Conservation (phyloP, 2,329 filamentous ascomycete species). For the Graphilbum fragrans region DNA sequence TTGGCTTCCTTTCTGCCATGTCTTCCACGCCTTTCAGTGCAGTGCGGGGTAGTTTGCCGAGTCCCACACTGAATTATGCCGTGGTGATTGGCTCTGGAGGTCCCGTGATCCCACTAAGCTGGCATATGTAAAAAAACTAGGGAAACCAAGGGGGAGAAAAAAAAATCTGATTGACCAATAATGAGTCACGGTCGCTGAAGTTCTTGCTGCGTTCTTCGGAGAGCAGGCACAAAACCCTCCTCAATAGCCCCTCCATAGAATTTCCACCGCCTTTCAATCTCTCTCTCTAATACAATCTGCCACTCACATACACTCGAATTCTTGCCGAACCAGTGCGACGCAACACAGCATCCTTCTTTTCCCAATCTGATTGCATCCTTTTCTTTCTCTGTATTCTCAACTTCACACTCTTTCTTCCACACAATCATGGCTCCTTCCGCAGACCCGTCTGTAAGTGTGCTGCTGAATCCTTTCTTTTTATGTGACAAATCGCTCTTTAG, state of each 20-base stretch:
- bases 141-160: constrained; percentile 1
- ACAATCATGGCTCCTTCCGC: constrained; percentile 11
- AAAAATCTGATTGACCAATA: constrained; percentile 12
- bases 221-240: constrained; percentile 4
- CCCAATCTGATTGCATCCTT: background rate
- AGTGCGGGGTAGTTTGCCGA: too few species aligned
- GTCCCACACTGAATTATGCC: too few species aligned
- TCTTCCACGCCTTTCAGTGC: too few species aligned
- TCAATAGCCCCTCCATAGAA: background rate
- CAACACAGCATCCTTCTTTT: background rate
- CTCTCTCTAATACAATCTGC: too few species aligned
- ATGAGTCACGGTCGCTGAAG: constrained; percentile 8
- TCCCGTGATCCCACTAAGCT: too few species aligned
- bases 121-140: too few species aligned
- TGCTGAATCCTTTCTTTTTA: background rate
- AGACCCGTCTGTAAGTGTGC: constrained; percentile 9
- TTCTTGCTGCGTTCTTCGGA: constrained; percentile 10
- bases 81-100: too few species aligned
- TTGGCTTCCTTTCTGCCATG: too few species aligned
- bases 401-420: background rate
- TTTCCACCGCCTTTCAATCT: constrained; percentile 3
- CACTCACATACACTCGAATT: background rate
- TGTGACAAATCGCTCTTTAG: background rate
- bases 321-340: background rate
- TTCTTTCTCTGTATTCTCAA: background rate